phyloP scores from a whole-genome alignment of 2,329 filamentous ascomycete genomes.

The Curvularia lunata region DNA sequence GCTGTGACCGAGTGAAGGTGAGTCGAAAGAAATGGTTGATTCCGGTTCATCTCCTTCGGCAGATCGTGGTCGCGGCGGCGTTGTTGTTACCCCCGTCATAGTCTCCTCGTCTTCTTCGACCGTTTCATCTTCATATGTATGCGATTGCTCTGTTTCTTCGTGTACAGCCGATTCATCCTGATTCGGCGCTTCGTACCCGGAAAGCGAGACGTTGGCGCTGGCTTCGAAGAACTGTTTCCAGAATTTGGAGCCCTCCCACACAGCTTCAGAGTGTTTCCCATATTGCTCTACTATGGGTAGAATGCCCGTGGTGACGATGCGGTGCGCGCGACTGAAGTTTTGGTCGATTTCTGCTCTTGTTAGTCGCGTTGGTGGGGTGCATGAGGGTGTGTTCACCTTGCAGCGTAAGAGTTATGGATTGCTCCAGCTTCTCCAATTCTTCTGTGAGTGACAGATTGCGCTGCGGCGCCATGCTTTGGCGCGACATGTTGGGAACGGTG shows the following conservation, averaged over 20 bases:
- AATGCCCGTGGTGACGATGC: slow-evolving; percentile 93
- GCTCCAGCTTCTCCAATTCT: slow-evolving; percentile 93
- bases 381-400: slow-evolving; percentile 66
- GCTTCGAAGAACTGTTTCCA: slow-evolving; percentile 99
- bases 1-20: slow-evolving; percentile 61
- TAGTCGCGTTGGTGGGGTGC: slow-evolving; percentile 35
- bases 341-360: slow-evolving; percentile 83
- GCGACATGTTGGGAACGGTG: slow-evolving; percentile 55
- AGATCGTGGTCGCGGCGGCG: slow-evolving; percentile 40
- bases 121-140: slow-evolving; percentile 55
- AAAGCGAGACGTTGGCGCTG: slow-evolving; percentile 94
- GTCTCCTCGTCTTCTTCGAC: slow-evolving; percentile 43
- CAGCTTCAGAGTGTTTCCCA: slow-evolving; percentile 87
- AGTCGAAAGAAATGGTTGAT: slow-evolving; percentile 73
- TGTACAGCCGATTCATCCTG: slow-evolving; percentile 62
- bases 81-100: slow-evolving; percentile 54
- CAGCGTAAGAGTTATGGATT: slow-evolving; percentile 93
- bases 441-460: slow-evolving; percentile 81
- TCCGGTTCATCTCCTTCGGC: slow-evolving; percentile 48
- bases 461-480: slow-evolving; percentile 55
- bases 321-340: slow-evolving; percentile 96
- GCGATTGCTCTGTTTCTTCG: slow-evolving; percentile 46
- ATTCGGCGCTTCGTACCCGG: slow-evolving; percentile 85
- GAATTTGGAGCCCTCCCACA: slow-evolving; percentile 99
- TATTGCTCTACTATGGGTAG: slow-evolving; percentile 94